Evolutionary conservation across 208 protist species (phyloP).

Genomic region (Crithidia expoeki): DNA sequence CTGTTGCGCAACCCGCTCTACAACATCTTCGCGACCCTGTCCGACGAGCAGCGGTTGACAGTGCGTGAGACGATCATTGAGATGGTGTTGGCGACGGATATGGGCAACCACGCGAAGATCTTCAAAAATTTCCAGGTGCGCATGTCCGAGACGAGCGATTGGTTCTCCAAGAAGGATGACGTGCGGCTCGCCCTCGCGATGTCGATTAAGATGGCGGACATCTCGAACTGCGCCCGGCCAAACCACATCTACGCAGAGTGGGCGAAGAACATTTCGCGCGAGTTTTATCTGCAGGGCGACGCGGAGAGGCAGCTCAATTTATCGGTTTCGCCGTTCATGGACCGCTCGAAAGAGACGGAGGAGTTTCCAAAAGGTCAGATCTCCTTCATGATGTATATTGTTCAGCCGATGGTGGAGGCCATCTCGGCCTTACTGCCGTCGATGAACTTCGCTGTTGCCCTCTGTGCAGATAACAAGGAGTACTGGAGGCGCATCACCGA

Average conservation of each 20-base stretch:
- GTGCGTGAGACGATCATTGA: slow-evolving; percentile 92
- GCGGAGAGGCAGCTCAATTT: slow-evolving; percentile 80
- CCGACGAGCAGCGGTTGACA: slow-evolving; percentile 69
- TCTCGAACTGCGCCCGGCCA: slow-evolving; percentile 92
- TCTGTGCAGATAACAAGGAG: slow-evolving; percentile 86
- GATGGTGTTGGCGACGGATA: slow-evolving; percentile 95
- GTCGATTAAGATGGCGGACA: slow-evolving; percentile 95
- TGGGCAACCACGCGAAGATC: slow-evolving; percentile 92
- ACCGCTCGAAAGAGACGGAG: slow-evolving; percentile 75
- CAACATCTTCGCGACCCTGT: slow-evolving; percentile 86
- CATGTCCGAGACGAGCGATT: slow-evolving; percentile 78
- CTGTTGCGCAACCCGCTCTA: slow-evolving; percentile 78
- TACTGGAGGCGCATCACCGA: slow-evolving; percentile 75
- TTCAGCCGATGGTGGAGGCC: slow-evolving; percentile 89
- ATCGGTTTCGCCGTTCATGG: slow-evolving; percentile 93
- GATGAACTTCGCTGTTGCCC: slow-evolving; percentile 75
- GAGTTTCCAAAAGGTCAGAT: slow-evolving; percentile 92
- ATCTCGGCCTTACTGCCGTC: slow-evolving; percentile 82
- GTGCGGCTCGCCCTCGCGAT: slow-evolving; percentile 89
- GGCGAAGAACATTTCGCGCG: slow-evolving; percentile 89
- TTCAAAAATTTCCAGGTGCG: slow-evolving; percentile 84
- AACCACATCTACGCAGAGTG: slow-evolving; percentile 90
- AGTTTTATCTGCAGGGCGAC: slow-evolving; percentile 95
- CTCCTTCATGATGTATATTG: slow-evolving; percentile 93
- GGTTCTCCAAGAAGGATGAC: slow-evolving; percentile 81